Evolutionary conservation across 176 grass and related monocot genomes (phyloP), one percentile per base, ranked within the genome.

Genomic region (Aegilops longissima): DNA sequence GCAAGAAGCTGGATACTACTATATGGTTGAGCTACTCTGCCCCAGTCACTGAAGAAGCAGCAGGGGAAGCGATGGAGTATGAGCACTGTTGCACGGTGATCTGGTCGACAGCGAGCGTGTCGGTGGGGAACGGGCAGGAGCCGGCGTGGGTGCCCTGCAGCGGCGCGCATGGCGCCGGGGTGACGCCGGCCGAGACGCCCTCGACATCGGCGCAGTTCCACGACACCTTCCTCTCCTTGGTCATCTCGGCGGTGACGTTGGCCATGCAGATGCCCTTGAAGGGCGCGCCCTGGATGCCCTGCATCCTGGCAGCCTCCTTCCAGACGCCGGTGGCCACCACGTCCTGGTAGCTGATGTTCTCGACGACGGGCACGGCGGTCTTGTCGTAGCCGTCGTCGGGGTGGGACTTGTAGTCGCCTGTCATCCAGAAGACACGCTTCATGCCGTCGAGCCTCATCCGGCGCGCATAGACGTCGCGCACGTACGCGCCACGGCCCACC

Each of bases 381-480:
- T 42, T 42, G 39, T 42, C 9, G 9, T 42, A 42, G 40, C 40
- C 40, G 9, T 42, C 40, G 0, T 42, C 9, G 40, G 40, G 40
- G 40, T 10, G 40, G 9, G 9, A 42, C 40, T 78, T 96, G 84
- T 98, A 98, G 86, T 85, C 84, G 7, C 96, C 93, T 0, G 96
- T 98, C 96, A 98, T 96, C 93, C 93, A 88, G 86, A 98, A 96
- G 70, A 95, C 92, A 84, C 92, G 73, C 87, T 98, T 27, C 27
- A 27, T 27, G 27, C 27, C 27, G 27, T 27, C 27, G 27, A 27
- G 27, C 27, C 27, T 27, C 27, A 27, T 27, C 27, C 27, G 27
- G 27, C 27, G 27, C 27, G 27, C 27, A 2, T 27, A 27, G 1
- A 27, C 27, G 27, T 27, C 27, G 27, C 1, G 27, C 27, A 27